A percentile compares a stretch with the other conserved stretches of the same genome.
Conservation (phyloP, 208 protist genomes). For the Leishmania mexicana region DNA sequence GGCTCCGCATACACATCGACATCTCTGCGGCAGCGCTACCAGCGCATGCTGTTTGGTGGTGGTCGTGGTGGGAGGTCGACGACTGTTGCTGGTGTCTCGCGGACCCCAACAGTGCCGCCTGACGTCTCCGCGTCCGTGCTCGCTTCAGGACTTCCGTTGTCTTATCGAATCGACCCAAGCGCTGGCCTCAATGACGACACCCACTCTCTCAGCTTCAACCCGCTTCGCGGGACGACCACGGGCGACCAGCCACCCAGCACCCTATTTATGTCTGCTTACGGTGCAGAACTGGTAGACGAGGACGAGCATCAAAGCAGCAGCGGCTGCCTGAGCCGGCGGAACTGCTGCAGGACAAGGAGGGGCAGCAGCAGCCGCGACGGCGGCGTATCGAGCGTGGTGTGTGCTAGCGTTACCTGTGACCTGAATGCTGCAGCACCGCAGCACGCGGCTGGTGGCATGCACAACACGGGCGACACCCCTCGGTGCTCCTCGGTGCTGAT, state of each 20-base stretch:
- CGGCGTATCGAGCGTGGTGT: background rate
- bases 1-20: slow-evolving; percentile 24
- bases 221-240: no score
- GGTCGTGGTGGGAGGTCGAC: slow-evolving; percentile 8
- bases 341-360: slow-evolving; percentile 5
- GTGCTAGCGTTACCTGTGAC: background rate
- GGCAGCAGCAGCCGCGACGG: background rate
- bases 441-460: background rate
- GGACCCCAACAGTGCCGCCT: background rate
- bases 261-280: slow-evolving; percentile 38
- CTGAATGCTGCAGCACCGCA: background rate
- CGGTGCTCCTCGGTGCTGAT: background rate
- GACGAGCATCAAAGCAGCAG: slow-evolving; percentile 18
- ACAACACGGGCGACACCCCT: background rate
- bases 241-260: slow-evolving; percentile 15
- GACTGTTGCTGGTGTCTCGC: background rate
- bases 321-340: slow-evolving; percentile 2
- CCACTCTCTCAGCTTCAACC: background rate
- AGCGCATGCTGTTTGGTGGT: slow-evolving; percentile 29
- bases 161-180: background rate
- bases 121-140: background rate
- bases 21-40: slow-evolving; percentile 33
- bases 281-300: slow-evolving; percentile 28
- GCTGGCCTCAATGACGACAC: background rate
- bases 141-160: background rate